A percentile compares a stretch with the other conserved stretches of the same genome.
Evolutionary conservation across 495 filamentous ascomycete genomes (phyloP).

Genomic region (Daldinia caldariorum): DNA sequence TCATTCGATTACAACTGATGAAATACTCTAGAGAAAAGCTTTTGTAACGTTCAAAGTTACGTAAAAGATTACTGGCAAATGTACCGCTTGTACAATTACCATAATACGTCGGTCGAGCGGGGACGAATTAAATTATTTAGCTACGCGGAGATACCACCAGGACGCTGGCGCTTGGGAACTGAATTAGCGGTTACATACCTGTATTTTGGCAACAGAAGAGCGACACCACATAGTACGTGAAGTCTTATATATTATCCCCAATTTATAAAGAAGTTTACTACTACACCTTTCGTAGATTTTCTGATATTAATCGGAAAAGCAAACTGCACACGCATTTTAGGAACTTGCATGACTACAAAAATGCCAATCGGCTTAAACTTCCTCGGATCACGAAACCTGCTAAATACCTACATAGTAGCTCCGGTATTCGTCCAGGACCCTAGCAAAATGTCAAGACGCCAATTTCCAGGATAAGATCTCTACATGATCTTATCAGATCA

Average conservation of each 20-base stretch:
- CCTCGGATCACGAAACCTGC: neutral
- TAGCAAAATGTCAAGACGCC: conserved; percentile 21
- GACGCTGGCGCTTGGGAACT: too few relatives aligned
- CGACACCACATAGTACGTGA: too few relatives aligned
- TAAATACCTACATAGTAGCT: too few relatives aligned
- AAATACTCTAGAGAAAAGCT: neutral
- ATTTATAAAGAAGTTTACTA: too few relatives aligned
- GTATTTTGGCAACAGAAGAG: too few relatives aligned
- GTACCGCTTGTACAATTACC: neutral
- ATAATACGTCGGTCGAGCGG: neutral
- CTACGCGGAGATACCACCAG: neutral
- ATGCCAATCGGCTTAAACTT: neutral
- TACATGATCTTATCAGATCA: conserved; percentile 61
- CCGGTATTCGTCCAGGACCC: conserved; percentile 32
- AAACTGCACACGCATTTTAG: neutral
- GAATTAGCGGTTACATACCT: too few relatives aligned
- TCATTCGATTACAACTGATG: too few relatives aligned
- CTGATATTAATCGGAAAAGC: too few relatives aligned
- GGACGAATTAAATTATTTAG: neutral
- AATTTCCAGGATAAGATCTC: conserved; percentile 25
- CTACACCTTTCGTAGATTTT: too few relatives aligned
- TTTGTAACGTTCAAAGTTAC: neutral
- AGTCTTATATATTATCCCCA: too few relatives aligned
- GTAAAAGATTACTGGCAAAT: neutral
- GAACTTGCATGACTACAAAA: neutral